These are phyloP conservation scores for Phyllosticta citrichinensis DNA, from an alignment of 2,329 filamentous ascomycete genomes.

Conservation along the genomic window DNA sequence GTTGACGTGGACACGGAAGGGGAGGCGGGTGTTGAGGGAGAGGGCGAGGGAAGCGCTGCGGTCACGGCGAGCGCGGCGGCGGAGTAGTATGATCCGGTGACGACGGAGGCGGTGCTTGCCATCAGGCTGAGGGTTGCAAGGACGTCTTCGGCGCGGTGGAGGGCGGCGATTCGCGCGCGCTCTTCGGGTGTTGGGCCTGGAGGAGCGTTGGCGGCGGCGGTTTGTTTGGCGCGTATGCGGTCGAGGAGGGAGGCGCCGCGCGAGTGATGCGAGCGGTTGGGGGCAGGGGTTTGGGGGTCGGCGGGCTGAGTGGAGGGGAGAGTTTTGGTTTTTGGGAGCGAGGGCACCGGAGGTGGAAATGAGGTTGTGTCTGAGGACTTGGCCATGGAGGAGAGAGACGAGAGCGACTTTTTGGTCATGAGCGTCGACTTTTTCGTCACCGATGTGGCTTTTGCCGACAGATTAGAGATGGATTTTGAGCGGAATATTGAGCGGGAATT, in stretches of 20 bases:
- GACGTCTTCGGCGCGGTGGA: constrained; percentile 38
- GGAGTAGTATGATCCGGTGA: constrained; percentile 11
- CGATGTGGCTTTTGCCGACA: not conserved
- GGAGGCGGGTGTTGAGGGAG: not conserved
- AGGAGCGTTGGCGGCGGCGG: constrained; percentile 26
- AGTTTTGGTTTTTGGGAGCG: constrained; percentile 13
- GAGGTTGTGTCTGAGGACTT: constrained; percentile 1
- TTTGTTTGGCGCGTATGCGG: constrained; percentile 42
- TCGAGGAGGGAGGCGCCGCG: constrained; percentile 39
- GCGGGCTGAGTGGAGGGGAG: constrained; percentile 20
- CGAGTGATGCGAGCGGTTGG: constrained; percentile 16
- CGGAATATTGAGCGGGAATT: not conserved
- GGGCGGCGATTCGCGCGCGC: constrained; percentile 35
- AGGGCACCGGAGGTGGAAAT: not conserved
- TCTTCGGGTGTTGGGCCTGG: constrained; percentile 32
- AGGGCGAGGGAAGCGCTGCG: not conserved
- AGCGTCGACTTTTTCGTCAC: not conserved
- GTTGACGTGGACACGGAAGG: not conserved
- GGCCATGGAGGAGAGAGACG: not conserved
- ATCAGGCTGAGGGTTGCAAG: constrained; percentile 34
- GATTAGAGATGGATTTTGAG: not conserved
- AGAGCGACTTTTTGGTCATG: not conserved
- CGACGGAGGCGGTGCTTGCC: constrained; percentile 18
- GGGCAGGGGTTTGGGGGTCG: constrained; percentile 14
- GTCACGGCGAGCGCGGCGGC: not conserved